These are phyloP conservation scores for Tylopilus balloui DNA, from an alignment of 768 basidiomycete species.

Conservation along the genomic window DNA sequence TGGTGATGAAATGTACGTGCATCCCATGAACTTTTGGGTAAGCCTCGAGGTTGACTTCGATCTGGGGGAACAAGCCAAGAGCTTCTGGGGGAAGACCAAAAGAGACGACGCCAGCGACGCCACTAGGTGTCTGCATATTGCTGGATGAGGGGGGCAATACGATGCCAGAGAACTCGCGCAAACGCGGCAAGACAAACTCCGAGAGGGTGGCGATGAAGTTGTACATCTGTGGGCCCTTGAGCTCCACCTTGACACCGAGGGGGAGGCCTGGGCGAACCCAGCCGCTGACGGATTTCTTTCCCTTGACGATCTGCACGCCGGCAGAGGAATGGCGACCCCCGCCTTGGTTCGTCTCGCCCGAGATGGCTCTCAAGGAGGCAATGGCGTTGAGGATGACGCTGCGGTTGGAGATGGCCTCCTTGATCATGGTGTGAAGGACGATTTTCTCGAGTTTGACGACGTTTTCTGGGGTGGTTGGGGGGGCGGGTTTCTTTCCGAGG, in stretches of 20 bases:
- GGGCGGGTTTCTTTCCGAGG: conserved; percentile 62
- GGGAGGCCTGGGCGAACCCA: conserved; percentile 86
- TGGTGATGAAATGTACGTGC: conserved; percentile 92
- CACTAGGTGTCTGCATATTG: conserved; percentile 67
- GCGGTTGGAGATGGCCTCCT: conserved; percentile 70
- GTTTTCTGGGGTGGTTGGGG: conserved; percentile 61
- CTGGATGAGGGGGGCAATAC: conserved; percentile 69
- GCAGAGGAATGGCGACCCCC: conserved; percentile 65
- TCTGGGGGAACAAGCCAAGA: conserved; percentile 90
- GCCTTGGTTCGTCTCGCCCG: conserved; percentile 72
- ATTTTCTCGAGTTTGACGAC: conserved; percentile 79
- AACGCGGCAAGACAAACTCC: conserved; percentile 92
- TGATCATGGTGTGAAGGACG: conserved; percentile 81
- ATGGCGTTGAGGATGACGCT: conserved; percentile 75
- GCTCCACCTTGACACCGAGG: conserved; percentile 82
- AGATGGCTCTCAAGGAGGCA: conserved; percentile 82
- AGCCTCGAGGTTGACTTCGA: conserved; percentile 88
- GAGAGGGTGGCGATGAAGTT: conserved; percentile 84
- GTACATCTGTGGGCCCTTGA: conserved; percentile 92
- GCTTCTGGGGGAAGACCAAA: conserved; percentile 83
- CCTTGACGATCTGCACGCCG: conserved; percentile 75
- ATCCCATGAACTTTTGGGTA: conserved; percentile 87
- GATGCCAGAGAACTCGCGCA: conserved; percentile 87
- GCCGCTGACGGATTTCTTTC: conserved; percentile 65
- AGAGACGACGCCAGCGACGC: conserved; percentile 82